Conservation (phyloP, 352 stramenopile genomes). For the Pythium myriotylum region DNA sequence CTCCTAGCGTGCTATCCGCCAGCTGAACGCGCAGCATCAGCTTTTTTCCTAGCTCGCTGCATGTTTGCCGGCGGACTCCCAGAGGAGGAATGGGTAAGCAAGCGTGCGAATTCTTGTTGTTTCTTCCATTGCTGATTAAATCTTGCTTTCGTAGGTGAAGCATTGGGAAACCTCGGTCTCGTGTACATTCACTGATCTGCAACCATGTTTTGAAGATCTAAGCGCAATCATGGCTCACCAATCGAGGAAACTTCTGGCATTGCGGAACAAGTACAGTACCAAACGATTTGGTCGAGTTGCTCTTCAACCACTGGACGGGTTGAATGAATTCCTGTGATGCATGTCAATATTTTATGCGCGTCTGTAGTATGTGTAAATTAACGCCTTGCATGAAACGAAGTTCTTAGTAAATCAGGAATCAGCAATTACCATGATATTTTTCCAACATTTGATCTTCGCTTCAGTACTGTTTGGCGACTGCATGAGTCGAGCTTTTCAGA, state of each 20-base stretch:
- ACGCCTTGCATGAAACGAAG: too few relatives aligned
- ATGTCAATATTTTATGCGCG: neutral
- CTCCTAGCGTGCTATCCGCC: constrained; percentile 52
- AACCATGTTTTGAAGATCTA: constrained; percentile 18
- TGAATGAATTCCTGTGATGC: constrained; percentile 15
- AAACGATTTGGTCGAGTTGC: constrained; percentile 27
- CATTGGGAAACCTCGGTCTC: constrained; percentile 3
- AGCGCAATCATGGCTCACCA: constrained; percentile 13
- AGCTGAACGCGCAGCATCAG: constrained; percentile 50
- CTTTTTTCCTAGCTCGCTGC: constrained; percentile 45
- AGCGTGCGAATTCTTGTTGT: neutral
- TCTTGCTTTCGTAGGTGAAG: neutral
- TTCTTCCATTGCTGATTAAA: neutral
- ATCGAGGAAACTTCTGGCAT: constrained; percentile 16
- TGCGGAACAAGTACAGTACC: constrained; percentile 22
- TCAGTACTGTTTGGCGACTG: neutral
- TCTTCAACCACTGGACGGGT: constrained; percentile 6
- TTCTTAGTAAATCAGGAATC: too few relatives aligned
- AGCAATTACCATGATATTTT: too few relatives aligned
- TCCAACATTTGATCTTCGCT: too few relatives aligned
- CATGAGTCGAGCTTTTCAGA: constrained; percentile 28
- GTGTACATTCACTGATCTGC: constrained; percentile 6
- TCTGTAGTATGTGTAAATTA: too few relatives aligned
- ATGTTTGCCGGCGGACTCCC: constrained; percentile 2
- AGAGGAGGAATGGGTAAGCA: constrained; percentile 19